Evolutionary conservation across 1,284 basidiomycete genomes (phyloP).

Genomic region (Leccinum insolens): DNA sequence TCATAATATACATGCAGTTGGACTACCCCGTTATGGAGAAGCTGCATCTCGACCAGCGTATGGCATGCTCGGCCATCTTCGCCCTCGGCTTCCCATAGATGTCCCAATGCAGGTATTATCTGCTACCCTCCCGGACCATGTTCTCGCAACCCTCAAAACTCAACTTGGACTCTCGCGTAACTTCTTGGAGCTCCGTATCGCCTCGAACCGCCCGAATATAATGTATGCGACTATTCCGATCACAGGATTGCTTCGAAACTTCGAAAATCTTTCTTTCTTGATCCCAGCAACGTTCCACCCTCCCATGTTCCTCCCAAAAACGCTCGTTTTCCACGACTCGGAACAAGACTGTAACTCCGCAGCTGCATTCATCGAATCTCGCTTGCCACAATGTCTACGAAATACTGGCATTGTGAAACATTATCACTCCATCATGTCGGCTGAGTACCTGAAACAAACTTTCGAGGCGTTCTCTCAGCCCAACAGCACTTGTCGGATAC

Average conservation of each 20-base stretch:
- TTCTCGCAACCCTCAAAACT: not conserved
- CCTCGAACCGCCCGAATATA: not conserved
- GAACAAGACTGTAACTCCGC: not conserved
- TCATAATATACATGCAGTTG: not conserved
- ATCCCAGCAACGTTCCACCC: not conserved
- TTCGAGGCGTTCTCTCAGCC: not conserved
- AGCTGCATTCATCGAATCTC: not conserved
- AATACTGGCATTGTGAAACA: not conserved
- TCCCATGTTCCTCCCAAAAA: not conserved
- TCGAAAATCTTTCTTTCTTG: not conserved
- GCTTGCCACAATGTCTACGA: not conserved
- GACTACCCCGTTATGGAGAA: not conserved
- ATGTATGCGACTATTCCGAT: not conserved
- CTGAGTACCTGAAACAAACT: not conserved
- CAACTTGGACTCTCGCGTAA: not conserved
- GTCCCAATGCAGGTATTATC: not conserved
- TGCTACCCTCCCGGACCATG: not conserved
- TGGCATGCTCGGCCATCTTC: not conserved
- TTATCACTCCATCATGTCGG: not conserved
- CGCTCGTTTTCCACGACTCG: not conserved
- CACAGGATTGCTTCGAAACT: not conserved
- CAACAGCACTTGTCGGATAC: not conserved
- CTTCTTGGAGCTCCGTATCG: not conserved
- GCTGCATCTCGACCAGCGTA: not conserved
- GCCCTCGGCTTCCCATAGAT: not conserved